Base-by-base conservation (phyloP, 257 asterid genomes). In the Linderniella brevidens region DNA sequence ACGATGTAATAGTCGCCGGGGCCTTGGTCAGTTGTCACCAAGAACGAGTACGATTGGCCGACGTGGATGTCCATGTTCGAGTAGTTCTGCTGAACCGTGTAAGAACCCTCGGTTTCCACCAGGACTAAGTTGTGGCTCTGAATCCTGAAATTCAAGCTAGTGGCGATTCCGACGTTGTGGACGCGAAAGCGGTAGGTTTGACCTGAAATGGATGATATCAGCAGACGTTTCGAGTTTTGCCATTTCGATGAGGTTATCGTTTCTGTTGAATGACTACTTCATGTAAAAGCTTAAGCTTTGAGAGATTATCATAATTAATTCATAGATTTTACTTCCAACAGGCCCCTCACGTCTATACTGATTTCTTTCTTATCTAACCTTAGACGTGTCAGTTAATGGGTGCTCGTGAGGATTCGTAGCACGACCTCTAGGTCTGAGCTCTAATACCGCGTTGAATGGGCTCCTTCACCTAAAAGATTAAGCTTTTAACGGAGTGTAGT, bases 1-100 rank as follows among this genome's bases (percentile, higher is more conserved):
- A 90, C 98, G 55, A 90, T 77, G 70, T 90, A 90, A 56, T 85
- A 90, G 58, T 90, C 98, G 80, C 98, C 85, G 43, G 98, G 95
- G 54, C 80, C 84, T 76, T 88, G 98, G 74, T 88, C 92, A 78
- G 66, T 88, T 61, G 95, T 80, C 42, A 88, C 74, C 71, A 88
- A 60, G 62, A 88, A 88, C 2, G 93, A 76, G 77, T 80, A 88
- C 0, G 97, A 54, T 63, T 88, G 97, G 9, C 97, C 97, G 48
- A 85, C 97, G 49, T 84, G 98, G 50, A 90, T 85, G 54, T 90
- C 98, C 62, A 90, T 65, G 71, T 79, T 85, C 25, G 94, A 67
- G 45, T 90, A 90, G 63, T 90, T 90, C 71, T 85, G 96, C 66
- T 90, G 98, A 52, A 79, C 87, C 0, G 96, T 90, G 48, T 90